A percentile compares a stretch with the other conserved stretches of the same genome.
phyloP scores from a whole-genome alignment of 2,329 filamentous ascomycete species.

The Monosporascus ibericus region DNA sequence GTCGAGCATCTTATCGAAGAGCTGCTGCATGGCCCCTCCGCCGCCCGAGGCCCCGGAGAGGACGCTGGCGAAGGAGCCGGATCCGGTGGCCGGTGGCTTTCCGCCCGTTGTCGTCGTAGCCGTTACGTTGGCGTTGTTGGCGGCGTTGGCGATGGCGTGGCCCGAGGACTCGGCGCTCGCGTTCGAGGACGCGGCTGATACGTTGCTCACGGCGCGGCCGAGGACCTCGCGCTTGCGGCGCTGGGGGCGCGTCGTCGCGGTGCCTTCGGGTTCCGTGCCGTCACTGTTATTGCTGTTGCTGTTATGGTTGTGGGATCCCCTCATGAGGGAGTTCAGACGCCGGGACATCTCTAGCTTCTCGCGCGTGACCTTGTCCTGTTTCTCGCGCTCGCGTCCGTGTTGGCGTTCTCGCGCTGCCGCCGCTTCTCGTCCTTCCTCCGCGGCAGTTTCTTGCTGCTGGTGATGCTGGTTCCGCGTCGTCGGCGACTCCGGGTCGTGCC shows the following conservation, averaged over 20 bases:
- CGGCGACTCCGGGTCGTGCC: neutral
- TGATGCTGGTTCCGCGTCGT: slow-evolving; percentile 6
- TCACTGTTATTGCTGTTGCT: neutral
- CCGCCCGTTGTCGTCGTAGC: slow-evolving; percentile 1
- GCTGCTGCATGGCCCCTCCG: neutral
- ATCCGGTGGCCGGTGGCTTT: slow-evolving; percentile 5
- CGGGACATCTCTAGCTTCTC: slow-evolving; percentile 16
- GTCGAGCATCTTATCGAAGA: neutral
- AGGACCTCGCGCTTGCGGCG: slow-evolving; percentile 43
- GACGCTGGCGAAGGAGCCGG: slow-evolving; percentile 5
- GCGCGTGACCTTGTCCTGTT: slow-evolving; percentile 6
- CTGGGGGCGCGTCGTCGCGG: slow-evolving; percentile 13
- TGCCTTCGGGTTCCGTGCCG: neutral
- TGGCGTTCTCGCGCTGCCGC: slow-evolving; percentile 10
- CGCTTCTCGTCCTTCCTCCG: slow-evolving; percentile 10
- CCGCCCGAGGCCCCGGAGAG: slow-evolving; percentile 2
- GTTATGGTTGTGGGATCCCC: neutral
- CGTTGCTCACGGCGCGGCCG: slow-evolving; percentile 53
- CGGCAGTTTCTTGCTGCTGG: slow-evolving; percentile 1
- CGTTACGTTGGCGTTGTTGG: slow-evolving; percentile 8
- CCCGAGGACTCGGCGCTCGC: slow-evolving; percentile 35
- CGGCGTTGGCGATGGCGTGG: too few species aligned
- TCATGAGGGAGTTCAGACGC: slow-evolving; percentile 19
- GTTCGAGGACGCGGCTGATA: slow-evolving; percentile 42
- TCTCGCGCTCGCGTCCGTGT: slow-evolving; percentile 12